Percentiles rank a stretch among this genome's conserved stretches.
phyloP scores from a whole-genome alignment of 208 protist genomes.

The Porcisia hertigi region DNA sequence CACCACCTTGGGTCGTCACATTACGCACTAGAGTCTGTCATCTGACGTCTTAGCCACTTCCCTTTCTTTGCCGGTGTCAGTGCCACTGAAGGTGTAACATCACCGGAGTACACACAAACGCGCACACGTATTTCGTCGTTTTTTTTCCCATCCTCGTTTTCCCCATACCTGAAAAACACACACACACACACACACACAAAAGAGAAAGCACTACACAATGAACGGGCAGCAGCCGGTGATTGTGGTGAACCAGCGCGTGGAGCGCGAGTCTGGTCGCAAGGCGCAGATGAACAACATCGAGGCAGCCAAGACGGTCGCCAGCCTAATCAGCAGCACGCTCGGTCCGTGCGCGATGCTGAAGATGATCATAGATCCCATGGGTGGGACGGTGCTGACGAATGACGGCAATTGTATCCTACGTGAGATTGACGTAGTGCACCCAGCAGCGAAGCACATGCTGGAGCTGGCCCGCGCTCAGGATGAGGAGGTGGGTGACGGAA shows the following conservation, averaged over 20 bases:
- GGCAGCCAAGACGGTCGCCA: conserved; percentile 98
- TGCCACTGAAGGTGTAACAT: neutral
- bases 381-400: conserved; percentile 99
- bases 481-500: conserved; percentile 99
- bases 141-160: neutral
- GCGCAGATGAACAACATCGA: conserved; percentile 99
- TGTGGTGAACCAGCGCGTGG: conserved; percentile 95
- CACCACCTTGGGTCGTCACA: neutral
- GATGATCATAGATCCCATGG: conserved; percentile 99
- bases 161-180: neutral
- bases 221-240: conserved; percentile 85
- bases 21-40: neutral
- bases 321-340: conserved; percentile 99
- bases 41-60: neutral
- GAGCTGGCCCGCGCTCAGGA: conserved; percentile 99
- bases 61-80: neutral
- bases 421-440: conserved; percentile 99
- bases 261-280: conserved; percentile 97
- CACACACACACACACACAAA: neutral
- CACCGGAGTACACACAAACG: neutral
- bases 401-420: conserved; percentile 99
- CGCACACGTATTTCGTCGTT: neutral
- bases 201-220: conserved; percentile 28
- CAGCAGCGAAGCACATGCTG: conserved; percentile 99
- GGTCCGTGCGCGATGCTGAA: conserved; percentile 99